Evolutionary conservation across 129 eudicot species (phyloP).

Genomic region (Flaveria bidentis): DNA sequence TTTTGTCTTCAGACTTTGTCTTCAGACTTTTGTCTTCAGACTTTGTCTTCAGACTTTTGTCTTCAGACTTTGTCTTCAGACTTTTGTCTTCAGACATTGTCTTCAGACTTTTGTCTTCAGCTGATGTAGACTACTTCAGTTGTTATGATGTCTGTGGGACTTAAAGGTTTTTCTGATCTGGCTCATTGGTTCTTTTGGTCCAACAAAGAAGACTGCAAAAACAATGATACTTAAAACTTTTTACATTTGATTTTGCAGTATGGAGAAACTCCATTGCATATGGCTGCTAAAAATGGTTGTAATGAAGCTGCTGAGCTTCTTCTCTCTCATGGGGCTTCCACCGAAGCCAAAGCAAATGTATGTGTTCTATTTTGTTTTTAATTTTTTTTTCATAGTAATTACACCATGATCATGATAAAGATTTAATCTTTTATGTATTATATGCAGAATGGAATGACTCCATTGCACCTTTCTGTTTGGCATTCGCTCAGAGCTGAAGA

Average conservation of each 20-base stretch:
- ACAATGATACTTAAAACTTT: constrained; percentile 2
- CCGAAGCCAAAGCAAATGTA: constrained; percentile 97
- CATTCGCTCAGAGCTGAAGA: constrained; percentile 56
- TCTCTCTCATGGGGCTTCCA: constrained; percentile 67
- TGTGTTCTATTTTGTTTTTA: not conserved
- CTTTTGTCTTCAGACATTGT: too few species aligned
- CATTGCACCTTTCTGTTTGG: constrained; percentile 16
- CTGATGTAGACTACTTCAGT: too few species aligned
- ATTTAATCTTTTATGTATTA: not conserved
- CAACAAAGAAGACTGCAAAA: constrained; percentile 5
- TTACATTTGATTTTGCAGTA: constrained; percentile 44
- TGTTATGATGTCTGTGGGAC: too few species aligned
- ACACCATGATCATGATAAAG: constrained; percentile 1
- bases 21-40: too few species aligned
- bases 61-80: too few species aligned
- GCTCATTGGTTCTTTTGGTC: too few species aligned
- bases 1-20: too few species aligned
- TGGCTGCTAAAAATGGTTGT: constrained; percentile 90
- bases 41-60: too few species aligned
- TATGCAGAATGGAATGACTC: constrained; percentile 46
- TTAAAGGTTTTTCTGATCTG: too few species aligned
- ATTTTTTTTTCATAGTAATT: not conserved
- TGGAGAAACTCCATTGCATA: constrained; percentile 87
- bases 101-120: too few species aligned
- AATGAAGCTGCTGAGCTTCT: constrained; percentile 56